Conservation (phyloP, 495 filamentous ascomycete species). For the Penicillium longicatenatum region DNA sequence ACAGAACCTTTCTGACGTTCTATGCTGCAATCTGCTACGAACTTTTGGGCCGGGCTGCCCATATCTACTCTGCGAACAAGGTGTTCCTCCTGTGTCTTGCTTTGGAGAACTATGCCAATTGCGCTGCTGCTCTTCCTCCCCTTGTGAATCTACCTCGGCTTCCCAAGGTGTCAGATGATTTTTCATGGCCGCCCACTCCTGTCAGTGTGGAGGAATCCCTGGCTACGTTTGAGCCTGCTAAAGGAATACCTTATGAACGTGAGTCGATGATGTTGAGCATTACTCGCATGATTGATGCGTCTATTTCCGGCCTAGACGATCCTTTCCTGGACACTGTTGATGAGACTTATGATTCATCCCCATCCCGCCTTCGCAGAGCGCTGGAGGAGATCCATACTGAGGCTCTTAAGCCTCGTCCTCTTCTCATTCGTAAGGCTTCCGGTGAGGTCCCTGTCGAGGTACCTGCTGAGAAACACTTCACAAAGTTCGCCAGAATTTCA, state of each 20-base stretch:
- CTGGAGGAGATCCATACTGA: neutral
- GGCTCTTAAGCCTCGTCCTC: neutral
- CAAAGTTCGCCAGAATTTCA: neutral
- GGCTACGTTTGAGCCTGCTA: neutral
- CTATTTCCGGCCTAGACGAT: neutral
- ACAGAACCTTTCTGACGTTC: constrained; percentile 45
- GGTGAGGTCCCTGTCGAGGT: neutral
- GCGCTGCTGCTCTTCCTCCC: constrained; percentile 24
- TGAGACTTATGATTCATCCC: neutral
- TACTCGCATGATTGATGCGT: constrained; percentile 1
- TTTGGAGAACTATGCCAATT: constrained; percentile 31
- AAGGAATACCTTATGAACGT: neutral
- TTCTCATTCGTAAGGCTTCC: neutral
- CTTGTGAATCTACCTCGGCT: constrained; percentile 14
- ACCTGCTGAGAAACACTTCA: neutral
- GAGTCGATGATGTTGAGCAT: neutral
- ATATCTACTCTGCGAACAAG: constrained; percentile 45
- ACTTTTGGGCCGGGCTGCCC: constrained; percentile 40
- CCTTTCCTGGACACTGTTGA: neutral
- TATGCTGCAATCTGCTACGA: constrained; percentile 50
- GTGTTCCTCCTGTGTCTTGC: constrained; percentile 37
- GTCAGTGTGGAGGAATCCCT: neutral
- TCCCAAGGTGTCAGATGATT: neutral
- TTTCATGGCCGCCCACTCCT: neutral
- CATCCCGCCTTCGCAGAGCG: neutral